Evolutionary conservation across 202 grass and related monocot species (phyloP).

Genomic region (Elaeis oleifera): DNA sequence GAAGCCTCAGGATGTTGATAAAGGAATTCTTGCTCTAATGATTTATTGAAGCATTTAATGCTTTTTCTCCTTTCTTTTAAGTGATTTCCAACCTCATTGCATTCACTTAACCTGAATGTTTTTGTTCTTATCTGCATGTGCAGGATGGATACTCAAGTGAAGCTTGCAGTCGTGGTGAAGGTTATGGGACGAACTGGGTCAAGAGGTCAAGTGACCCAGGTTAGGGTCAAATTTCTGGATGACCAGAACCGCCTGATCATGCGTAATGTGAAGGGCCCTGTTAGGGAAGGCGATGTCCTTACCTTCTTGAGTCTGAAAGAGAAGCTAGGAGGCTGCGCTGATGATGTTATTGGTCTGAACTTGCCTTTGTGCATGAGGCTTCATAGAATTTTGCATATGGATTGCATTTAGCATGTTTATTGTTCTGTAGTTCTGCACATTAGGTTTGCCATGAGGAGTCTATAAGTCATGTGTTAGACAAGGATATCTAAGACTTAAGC

Average conservation of each 20-base stretch:
- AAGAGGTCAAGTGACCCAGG: constrained; percentile 83
- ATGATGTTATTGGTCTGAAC: neutral
- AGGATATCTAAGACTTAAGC: too few species aligned
- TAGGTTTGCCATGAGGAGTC: too few species aligned
- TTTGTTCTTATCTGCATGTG: neutral
- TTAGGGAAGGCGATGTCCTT: constrained; percentile 76
- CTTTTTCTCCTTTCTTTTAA: too few species aligned
- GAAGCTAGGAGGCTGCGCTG: constrained; percentile 80
- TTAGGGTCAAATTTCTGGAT: constrained; percentile 88
- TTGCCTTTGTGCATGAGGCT: neutral
- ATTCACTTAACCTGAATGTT: neutral
- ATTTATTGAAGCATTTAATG: too few species aligned
- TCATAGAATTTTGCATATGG: neutral
- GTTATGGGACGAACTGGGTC: constrained; percentile 74
- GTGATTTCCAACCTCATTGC: too few species aligned
- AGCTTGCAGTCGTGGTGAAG: constrained; percentile 82
- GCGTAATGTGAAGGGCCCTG: constrained; percentile 72
- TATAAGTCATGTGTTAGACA: too few species aligned
- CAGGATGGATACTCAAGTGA: constrained; percentile 69
- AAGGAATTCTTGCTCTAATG: too few species aligned
- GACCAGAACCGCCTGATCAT: constrained; percentile 95
- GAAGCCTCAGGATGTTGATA: too few species aligned
- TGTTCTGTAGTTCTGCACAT: too few species aligned
- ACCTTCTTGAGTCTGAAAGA: constrained; percentile 69
- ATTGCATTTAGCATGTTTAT: too few species aligned